Percentiles rank a stretch among this genome's conserved stretches.
Conservation (phyloP, 371 early-diverging fungal species). For the Lichtheimia hyalospora region DNA sequence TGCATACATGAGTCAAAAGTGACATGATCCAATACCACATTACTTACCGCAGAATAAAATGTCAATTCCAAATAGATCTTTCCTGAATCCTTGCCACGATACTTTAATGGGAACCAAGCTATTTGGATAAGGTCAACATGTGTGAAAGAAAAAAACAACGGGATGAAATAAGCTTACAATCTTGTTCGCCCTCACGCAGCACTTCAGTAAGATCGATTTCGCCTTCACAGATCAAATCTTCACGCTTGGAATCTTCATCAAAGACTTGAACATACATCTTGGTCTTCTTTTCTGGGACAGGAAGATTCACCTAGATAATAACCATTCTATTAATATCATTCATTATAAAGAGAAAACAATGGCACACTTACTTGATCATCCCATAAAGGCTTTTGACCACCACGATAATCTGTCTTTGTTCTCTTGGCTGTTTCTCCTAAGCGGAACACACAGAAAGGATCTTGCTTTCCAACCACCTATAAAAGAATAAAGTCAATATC, state of each 20-base stretch:
- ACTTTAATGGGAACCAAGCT: slow-evolving; percentile 56
- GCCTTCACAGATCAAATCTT: slow-evolving; percentile 66
- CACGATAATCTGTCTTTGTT: slow-evolving; percentile 48
- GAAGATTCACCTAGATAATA: slow-evolving; percentile 36
- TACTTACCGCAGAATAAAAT: slow-evolving; percentile 53
- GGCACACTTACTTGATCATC: slow-evolving; percentile 49
- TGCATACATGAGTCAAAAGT: not conserved
- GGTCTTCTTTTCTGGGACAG: slow-evolving; percentile 43
- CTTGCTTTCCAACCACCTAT: slow-evolving; percentile 50
- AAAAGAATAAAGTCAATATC: not conserved
- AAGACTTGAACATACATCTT: slow-evolving; percentile 40
- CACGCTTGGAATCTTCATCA: slow-evolving; percentile 50
- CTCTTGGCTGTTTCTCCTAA: slow-evolving; percentile 35
- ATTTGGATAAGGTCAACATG: slow-evolving; percentile 1
- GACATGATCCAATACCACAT: not conserved
- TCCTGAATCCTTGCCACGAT: slow-evolving; percentile 53
- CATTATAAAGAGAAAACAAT: not conserved
- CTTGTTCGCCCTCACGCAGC: slow-evolving; percentile 64
- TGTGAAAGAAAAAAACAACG: not conserved
- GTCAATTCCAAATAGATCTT: slow-evolving; percentile 59
- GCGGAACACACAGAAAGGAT: slow-evolving; percentile 45
- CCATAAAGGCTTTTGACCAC: slow-evolving; percentile 53
- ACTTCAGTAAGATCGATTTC: slow-evolving; percentile 63
- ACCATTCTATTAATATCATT: too few relatives aligned
- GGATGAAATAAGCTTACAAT: slow-evolving; percentile 48